phyloP scores from a whole-genome alignment of 163 green algal genomes.

The Scenedesmus sp. region DNA sequence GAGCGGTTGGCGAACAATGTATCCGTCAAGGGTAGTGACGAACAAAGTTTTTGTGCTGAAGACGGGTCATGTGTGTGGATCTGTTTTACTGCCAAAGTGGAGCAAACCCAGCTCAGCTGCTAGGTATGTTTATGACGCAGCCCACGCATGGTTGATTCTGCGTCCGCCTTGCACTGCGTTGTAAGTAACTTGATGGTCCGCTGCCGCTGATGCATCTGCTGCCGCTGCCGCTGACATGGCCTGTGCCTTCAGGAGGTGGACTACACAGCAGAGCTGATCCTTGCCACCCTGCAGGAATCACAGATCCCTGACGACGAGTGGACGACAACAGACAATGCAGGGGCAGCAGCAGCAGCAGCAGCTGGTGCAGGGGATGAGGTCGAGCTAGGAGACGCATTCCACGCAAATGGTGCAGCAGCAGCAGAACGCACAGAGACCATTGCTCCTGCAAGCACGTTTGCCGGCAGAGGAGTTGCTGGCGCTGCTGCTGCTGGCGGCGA shows the following conservation, averaged over 20 bases:
- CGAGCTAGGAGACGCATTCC: not conserved
- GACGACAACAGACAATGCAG: constrained; percentile 9
- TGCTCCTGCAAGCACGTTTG: constrained; percentile 19
- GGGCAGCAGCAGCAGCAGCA: not conserved
- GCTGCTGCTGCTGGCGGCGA: not conserved
- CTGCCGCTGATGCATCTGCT: not conserved
- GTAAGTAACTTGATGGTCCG: not conserved
- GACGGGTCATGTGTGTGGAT: no score
- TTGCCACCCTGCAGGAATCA: constrained; percentile 77
- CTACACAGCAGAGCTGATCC: constrained; percentile 75
- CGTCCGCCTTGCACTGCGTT: not conserved
- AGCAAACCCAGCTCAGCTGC: no score
- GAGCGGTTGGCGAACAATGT: no score
- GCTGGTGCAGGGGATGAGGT: not conserved
- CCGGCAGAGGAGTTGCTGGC: not conserved
- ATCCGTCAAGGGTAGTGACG: no score
- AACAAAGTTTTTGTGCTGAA: no score
- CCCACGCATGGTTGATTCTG: not conserved
- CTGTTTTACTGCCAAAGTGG: no score
- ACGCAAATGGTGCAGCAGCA: not conserved
- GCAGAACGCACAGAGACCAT: constrained; percentile 25
- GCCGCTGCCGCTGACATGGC: not conserved
- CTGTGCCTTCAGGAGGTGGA: constrained; percentile 59
- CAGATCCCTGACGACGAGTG: constrained; percentile 42
- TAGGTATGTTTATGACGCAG: no score